phyloP scores from a whole-genome alignment of 139 green algal species.

The Micractinium sp. region DNA sequence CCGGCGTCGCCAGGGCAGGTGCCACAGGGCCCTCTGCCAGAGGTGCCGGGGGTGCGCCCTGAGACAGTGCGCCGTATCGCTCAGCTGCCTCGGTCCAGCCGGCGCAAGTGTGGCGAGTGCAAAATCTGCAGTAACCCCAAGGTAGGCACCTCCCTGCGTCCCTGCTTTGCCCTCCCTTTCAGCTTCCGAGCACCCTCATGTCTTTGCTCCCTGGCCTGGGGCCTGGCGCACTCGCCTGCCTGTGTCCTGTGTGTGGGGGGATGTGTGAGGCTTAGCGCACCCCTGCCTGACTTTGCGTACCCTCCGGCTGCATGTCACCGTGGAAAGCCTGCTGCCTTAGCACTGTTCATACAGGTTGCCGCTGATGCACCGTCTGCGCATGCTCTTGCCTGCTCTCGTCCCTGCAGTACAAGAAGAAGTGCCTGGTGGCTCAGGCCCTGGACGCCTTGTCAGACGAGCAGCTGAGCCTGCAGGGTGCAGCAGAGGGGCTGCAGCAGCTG shows the following conservation, averaged over 20 bases:
- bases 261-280: too few relatives aligned
- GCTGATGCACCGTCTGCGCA: too few relatives aligned
- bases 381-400: neutral
- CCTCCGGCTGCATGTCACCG: too few relatives aligned
- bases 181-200: too few relatives aligned
- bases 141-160: neutral
- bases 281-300: too few relatives aligned
- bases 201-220: neutral
- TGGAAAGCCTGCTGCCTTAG: too few relatives aligned
- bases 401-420: slow-evolving; percentile 18
- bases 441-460: neutral
- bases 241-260: neutral
- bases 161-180: neutral
- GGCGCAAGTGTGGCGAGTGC: slow-evolving; percentile 32
- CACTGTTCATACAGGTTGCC: too few relatives aligned
- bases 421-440: neutral
- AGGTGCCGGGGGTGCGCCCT: slow-evolving; percentile 11
- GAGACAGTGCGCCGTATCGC: neutral
- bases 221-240: neutral
- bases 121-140: slow-evolving; percentile 22
- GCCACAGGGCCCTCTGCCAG: neutral
- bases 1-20: neutral
- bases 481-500: neutral
- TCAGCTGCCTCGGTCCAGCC: neutral
- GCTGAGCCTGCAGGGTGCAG: neutral